phyloP scores from a whole-genome alignment of 2,329 filamentous ascomycete species.

The Epichloe baconii region DNA sequence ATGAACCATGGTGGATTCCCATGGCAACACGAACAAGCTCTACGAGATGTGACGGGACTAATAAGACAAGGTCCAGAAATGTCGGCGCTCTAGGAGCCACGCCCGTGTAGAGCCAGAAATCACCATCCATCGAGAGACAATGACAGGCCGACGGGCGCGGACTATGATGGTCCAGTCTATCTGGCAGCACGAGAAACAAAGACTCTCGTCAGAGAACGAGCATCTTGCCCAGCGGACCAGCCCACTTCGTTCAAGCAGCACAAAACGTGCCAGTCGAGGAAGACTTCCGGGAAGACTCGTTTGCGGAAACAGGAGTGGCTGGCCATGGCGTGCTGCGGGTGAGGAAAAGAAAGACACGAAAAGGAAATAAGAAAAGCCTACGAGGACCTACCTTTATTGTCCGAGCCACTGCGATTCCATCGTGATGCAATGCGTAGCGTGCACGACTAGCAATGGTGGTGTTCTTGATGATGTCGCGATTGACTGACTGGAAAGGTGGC shows the following conservation, averaged over 20 bases:
- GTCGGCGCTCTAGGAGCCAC: slow-evolving; percentile 39
- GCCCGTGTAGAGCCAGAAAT: slow-evolving; percentile 25
- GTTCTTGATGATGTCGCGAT: neutral
- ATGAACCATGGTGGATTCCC: too few relatives aligned
- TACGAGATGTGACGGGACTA: too few relatives aligned
- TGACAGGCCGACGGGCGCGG: slow-evolving; percentile 27
- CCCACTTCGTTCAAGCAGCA: slow-evolving; percentile 21
- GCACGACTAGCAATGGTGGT: neutral
- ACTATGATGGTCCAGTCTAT: slow-evolving; percentile 40
- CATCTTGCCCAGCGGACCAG: slow-evolving; percentile 18
- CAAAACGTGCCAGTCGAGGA: slow-evolving; percentile 24
- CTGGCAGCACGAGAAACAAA: slow-evolving; percentile 25
- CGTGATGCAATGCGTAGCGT: neutral
- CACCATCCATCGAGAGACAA: slow-evolving; percentile 1
- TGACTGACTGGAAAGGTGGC: neutral
- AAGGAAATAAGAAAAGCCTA: neutral
- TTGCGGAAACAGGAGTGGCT: slow-evolving; percentile 16
- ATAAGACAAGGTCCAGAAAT: slow-evolving; percentile 13
- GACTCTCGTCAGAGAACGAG: neutral
- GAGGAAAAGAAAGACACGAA: neutral
- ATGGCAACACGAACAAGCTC: too few relatives aligned
- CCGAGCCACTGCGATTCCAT: neutral
- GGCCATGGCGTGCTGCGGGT: slow-evolving; percentile 16
- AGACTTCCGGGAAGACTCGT: slow-evolving; percentile 26
- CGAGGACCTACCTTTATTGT: neutral